Evolutionary conservation across 352 stramenopile genomes (phyloP).

Genomic region (Globisporangium megalacanthum): DNA sequence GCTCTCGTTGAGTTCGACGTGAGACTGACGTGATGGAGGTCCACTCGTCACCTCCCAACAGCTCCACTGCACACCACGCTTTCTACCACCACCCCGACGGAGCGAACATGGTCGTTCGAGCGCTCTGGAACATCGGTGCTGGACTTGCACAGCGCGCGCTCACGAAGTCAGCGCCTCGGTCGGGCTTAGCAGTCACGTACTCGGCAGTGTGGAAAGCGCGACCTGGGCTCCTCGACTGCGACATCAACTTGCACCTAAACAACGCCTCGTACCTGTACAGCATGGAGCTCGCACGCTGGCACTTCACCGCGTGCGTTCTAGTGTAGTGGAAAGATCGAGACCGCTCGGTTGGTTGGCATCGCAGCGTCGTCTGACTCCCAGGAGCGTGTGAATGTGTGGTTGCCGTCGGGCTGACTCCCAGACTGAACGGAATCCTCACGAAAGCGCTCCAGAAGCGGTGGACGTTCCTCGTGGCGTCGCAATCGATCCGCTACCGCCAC

Average conservation of each 20-base stretch:
- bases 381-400: not conserved
- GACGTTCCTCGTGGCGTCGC: slow-evolving; percentile 55
- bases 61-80: not conserved
- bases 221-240: slow-evolving; percentile 65
- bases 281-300: slow-evolving; percentile 84
- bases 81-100: not conserved
- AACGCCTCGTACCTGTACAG: slow-evolving; percentile 80
- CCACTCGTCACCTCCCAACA: not conserved
- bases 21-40: not conserved
- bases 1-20: not conserved
- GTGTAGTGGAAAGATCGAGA: no score
- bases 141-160: slow-evolving; percentile 47
- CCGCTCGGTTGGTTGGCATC: no score
- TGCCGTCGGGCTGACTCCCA: slow-evolving; percentile 8
- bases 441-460: slow-evolving; percentile 56
- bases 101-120: slow-evolving; percentile 50
- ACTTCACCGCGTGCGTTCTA: slow-evolving; percentile 56
- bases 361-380: not conserved
- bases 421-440: slow-evolving; percentile 23
- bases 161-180: slow-evolving; percentile 39
- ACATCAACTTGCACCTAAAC: slow-evolving; percentile 86
- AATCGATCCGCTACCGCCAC: slow-evolving; percentile 58
- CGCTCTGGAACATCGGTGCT: slow-evolving; percentile 65
- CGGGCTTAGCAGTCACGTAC: slow-evolving; percentile 58
- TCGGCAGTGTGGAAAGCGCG: slow-evolving; percentile 64